Base-by-base conservation (phyloP, 495 filamentous ascomycete genomes). In the Penicillium pancosmium region DNA sequence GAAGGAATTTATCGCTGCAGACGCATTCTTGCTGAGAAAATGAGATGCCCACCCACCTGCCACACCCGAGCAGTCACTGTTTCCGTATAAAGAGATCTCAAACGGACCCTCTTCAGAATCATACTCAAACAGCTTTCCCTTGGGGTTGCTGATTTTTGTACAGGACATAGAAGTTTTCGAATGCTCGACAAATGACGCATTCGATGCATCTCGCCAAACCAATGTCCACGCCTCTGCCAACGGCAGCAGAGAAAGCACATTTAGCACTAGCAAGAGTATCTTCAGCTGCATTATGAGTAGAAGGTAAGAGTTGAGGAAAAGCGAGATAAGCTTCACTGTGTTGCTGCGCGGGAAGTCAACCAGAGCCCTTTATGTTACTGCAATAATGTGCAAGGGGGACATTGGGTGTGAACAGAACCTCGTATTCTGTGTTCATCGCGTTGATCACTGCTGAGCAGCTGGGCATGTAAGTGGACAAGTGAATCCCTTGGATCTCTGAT, bases 131-230 rank as follows among this genome's bases (percentile, higher is more conserved):
- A 53, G 50, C 34, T 27, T 33, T 16, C 56, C 56, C 15, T 54
- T 50, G 10, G 50, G 18, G 15, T 59, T 53, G 19, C 46, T 48
- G 18, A 59, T 49, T 21, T 54, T 19, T 15, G 31, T 59, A 34
- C 56, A 59, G 43, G 56, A 21, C 50, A 48, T 48, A 0, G 41
- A n/a, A 13, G 23, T 18, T 9, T 59, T 41, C 27, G 27, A 43
- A 40, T 59, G 41, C 18, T 59, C 56, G 40, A 59, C 56, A n/a
- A 54, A 53, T 11, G 56, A 36, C 31, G 47, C 33, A 19, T 59
- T n/a, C 10, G 56, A 47, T 48, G 56, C 50, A 50, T 59, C 54
- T 16, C 50, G 38, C 56, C 56, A 59, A n/a, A 59, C 56, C 7
- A 59, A 41, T 10, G 56, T 59, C 56, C 56, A 59, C 47, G 40